phyloP scores from a whole-genome alignment of 495 filamentous ascomycete genomes.

The Penicillium ochrochloron region DNA sequence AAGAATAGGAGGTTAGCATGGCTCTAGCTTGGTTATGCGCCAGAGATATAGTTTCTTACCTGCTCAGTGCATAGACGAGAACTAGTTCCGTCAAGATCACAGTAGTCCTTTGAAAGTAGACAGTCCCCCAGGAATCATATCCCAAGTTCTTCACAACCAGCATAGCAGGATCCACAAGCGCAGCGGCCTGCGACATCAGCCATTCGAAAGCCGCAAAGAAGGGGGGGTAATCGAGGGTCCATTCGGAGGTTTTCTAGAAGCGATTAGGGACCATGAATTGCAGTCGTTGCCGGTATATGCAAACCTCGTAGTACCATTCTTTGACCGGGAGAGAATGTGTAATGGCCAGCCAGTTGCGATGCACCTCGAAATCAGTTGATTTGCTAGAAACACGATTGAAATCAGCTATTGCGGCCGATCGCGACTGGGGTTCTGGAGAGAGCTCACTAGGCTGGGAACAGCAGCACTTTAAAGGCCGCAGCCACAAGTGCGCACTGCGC shows the following conservation, averaged over 20 bases:
- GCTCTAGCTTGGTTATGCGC: background rate
- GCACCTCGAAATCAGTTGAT: conserved; percentile 99
- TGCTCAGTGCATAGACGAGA: conserved; percentile 80
- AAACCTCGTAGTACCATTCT: conserved; percentile 92
- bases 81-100: conserved; percentile 88
- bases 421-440: background rate
- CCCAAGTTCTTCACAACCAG: conserved; percentile 77
- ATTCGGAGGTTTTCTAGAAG: conserved; percentile 84
- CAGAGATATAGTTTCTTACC: conserved; percentile 48
- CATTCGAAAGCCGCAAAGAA: conserved; percentile 98
- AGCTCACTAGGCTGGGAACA: conserved; percentile 95
- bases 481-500: conserved; percentile 85
- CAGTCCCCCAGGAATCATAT: conserved; percentile 87
- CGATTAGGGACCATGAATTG: conserved; percentile 8
- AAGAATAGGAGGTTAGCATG: conserved; percentile 3
- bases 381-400: conserved; percentile 61
- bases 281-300: conserved; percentile 8
- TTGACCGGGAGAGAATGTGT: conserved; percentile 85
- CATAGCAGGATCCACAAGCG: conserved; percentile 78
- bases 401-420: conserved; percentile 2
- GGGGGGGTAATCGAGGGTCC: conserved; percentile 98
- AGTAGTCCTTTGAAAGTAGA: conserved; percentile 88
- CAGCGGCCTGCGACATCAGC: conserved; percentile 81
- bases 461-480: conserved; percentile 87
- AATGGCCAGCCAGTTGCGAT: conserved; percentile 96